Base-by-base conservation (phyloP, 164 flowering plant genomes). In the Macadamia tetraphylla region DNA sequence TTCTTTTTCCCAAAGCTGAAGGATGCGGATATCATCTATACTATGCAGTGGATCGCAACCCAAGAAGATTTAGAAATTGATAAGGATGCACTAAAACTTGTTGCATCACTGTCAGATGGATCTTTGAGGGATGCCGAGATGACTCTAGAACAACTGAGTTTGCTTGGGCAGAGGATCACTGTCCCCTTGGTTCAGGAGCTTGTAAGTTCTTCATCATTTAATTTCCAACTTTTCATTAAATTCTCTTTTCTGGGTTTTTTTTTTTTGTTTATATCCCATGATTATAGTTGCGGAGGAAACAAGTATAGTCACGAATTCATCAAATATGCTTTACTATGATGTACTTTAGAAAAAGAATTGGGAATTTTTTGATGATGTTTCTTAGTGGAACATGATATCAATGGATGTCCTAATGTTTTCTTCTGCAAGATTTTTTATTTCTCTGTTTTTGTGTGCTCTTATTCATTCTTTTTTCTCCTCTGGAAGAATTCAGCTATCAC, bases 131-230 rank as follows among this genome's bases (percentile, higher is more conserved):
- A 95, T 83, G 99, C 97, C 63, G 88, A 91, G 79, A 95, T 95
- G 99, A 95, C 97, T 68, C 90, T 95, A 66, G 99, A 95, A 75
- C 99, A 95, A 73, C 80, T 95, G 74, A 91, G 98, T 78, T 88
- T 92, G 74, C 91, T 95, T 63, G 99, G 99, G 29, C 91, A 86
- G 79, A 86, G 78, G 79, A 92, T 95, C 58, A 85, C 94, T 3
- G 84, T 91, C 66, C 76, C 88, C 56, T 78, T 95, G 66, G 97
- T 95, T 70, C 98, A 95, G 80, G 98, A 95, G 76, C 80, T 92
- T 84, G 99, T 95, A 81, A 73, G 88, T 79, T 72, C 40, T 64
- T 64, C 72, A 29, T 64, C 56, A 18, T 66, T 63, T 11, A 32
- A 58, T 17, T 40, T 49, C 23, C 46, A 60, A 55, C 42, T 11